Base-by-base conservation (phyloP, 2,329 filamentous ascomycete species). In the Tothia fuscella region DNA sequence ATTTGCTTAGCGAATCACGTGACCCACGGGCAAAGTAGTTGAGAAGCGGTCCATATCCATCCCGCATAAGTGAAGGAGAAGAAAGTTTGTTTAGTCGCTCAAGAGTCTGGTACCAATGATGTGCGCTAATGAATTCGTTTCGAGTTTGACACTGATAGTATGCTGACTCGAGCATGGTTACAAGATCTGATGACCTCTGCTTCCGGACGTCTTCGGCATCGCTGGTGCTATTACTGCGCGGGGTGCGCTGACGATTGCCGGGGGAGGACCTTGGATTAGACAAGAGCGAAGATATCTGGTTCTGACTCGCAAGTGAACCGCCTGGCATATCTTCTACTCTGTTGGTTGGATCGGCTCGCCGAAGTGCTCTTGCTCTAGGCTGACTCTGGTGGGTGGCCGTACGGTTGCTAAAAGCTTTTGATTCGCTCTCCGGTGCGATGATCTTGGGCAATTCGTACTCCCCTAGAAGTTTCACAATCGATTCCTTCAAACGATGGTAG, bases 31-130 rank as follows among this genome's bases (percentile, higher is more conserved):
- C 78, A 61, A 86, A 82, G 58, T 89, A 76, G 59, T 84, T 75
- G 45, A 85, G 62, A 49, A 87, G 65, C 48, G 78, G 77, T 26
- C 82, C 68, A 60, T 84, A 83, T 22, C 82, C 76, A 54, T 86
- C 71, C 41, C 72, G 70, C 19, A 74, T 75, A 22, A 86, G 60
- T 41, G 59, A 79, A 5, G 72, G 65, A 13, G 73, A 78, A 31
- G 66, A 68, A 43, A 82, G 60, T 41, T 70, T 71, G 50, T 76
- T 75, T 14, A 93, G 70, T 47, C 86, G 80, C 46, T 83, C 77
- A 21, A 89, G 64, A 0, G 85, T 87, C 55, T 80, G 82, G 78
- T 83, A 89, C 65, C 89, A 94, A 39, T 84, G 71, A 51, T 93
- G 84, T 1, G 85, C 82, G 22, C 80, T 80, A 38, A 91, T 77